Percentiles rank a stretch among this genome's conserved stretches.
These are phyloP conservation scores for Fusarium metavorans DNA, from an alignment of 2,329 filamentous ascomycete genomes.

Conservation along the genomic window DNA sequence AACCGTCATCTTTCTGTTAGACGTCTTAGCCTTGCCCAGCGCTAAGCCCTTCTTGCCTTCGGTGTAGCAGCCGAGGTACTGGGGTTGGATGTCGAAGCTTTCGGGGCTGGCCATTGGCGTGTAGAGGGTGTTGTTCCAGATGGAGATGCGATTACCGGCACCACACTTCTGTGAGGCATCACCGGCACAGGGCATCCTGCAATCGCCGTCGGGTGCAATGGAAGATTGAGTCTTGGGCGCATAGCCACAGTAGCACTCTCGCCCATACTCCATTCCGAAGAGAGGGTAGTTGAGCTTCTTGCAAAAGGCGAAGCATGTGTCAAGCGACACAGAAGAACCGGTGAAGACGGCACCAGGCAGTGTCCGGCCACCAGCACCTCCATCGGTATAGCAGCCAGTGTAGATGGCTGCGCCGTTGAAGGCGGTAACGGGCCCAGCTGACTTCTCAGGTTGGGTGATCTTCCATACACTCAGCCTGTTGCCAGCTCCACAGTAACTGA, in stretches of 20 bases:
- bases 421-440: conserved; percentile 22
- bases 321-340: conserved; percentile 33
- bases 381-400: conserved; percentile 39
- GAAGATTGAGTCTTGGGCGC: conserved; percentile 32
- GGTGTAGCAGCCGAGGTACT: conserved; percentile 36
- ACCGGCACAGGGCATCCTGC: conserved; percentile 33
- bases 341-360: conserved; percentile 31
- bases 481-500: conserved; percentile 42
- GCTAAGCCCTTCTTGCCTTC: conserved; percentile 23
- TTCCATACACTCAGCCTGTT: conserved; percentile 40
- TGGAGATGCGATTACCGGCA: conserved; percentile 33
- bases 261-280: conserved; percentile 40
- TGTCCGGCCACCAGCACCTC: conserved; percentile 36
- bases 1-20: conserved; percentile 27
- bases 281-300: conserved; percentile 37
- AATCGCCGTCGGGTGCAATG: conserved; percentile 30
- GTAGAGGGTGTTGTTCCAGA: conserved; percentile 37
- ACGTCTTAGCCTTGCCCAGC: conserved; percentile 20
- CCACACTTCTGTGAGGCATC: conserved; percentile 33
- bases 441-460: conserved; percentile 26
- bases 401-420: conserved; percentile 28
- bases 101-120: neutral
- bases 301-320: conserved; percentile 37
- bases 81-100: neutral
- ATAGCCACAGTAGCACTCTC: conserved; percentile 38